These are phyloP conservation scores for Ceratocystis colombiana DNA, from an alignment of 2,329 filamentous ascomycete species.

Conservation along the genomic window DNA sequence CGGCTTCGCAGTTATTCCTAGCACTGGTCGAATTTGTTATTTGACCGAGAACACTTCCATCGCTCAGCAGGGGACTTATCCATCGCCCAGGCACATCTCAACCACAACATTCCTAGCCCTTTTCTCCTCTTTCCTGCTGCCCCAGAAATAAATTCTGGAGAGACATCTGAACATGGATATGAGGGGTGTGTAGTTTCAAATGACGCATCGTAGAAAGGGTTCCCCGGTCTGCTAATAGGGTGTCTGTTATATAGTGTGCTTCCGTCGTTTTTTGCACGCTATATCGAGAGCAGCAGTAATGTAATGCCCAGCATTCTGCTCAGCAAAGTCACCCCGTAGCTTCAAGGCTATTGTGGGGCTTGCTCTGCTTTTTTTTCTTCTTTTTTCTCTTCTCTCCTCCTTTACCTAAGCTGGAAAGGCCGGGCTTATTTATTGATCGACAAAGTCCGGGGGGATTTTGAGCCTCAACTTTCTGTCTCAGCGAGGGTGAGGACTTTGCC, in stretches of 20 bases:
- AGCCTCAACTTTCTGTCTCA: slow-evolving; percentile 22
- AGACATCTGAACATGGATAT: background rate
- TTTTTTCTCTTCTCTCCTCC: background rate
- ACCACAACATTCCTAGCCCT: slow-evolving; percentile 18
- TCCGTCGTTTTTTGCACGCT: slow-evolving; percentile 7
- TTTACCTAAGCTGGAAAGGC: background rate
- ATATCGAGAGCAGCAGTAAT: background rate
- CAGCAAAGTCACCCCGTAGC: background rate
- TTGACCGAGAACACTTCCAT: slow-evolving; percentile 3
- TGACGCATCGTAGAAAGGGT: slow-evolving; percentile 2
- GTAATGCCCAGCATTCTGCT: too few relatives aligned
- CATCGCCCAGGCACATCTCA: background rate
- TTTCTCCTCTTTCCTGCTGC: slow-evolving; percentile 21
- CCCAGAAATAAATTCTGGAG: slow-evolving; percentile 15
- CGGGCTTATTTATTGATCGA: slow-evolving; percentile 14
- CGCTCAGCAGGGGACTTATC: background rate
- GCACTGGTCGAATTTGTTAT: background rate
- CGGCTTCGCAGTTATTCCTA: background rate
- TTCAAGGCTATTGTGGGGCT: background rate
- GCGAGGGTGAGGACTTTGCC: background rate
- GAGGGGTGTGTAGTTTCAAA: slow-evolving; percentile 7
- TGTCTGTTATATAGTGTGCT: background rate
- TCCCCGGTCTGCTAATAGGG: background rate
- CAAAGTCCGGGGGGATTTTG: slow-evolving; percentile 23
- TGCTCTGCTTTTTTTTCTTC: background rate